A percentile compares a stretch with the other conserved stretches of the same genome.
Conservation (phyloP, 148 eudicot species). For the Talinum fruticosum region DNA sequence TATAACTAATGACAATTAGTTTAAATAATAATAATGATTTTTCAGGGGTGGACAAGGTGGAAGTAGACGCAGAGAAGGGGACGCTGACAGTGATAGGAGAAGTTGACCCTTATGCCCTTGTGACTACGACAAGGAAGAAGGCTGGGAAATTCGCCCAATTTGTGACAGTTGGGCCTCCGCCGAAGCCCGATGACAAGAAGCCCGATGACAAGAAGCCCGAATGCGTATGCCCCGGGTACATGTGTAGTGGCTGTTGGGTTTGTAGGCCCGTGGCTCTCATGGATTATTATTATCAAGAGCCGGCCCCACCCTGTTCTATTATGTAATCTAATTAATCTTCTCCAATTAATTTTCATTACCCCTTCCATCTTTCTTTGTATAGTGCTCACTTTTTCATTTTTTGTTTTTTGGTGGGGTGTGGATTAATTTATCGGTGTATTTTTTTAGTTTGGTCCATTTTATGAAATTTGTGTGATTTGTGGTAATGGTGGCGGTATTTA, state of each 20-base stretch:
- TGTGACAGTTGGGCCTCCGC: conserved; percentile 54
- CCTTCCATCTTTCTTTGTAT: background rate
- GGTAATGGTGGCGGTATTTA: too few relatives aligned
- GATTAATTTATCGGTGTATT: background rate
- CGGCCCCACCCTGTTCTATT: conserved; percentile 23
- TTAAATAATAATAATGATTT: background rate
- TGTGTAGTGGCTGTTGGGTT: background rate
- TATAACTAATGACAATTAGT: background rate
- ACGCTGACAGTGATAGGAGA: conserved; percentile 49
- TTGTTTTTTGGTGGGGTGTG: background rate
- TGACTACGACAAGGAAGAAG: conserved; percentile 42
- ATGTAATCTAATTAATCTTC: conserved; percentile 16
- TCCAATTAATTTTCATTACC: background rate
- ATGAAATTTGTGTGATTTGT: too few relatives aligned
- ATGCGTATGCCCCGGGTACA: background rate
- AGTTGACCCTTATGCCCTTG: conserved; percentile 59
- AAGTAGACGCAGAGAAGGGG: conserved; percentile 48
- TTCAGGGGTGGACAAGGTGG: conserved; percentile 59
- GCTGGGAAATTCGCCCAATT: conserved; percentile 42
- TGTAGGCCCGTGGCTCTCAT: conserved; percentile 15
- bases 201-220: conserved; percentile 16
- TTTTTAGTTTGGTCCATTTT: too few relatives aligned
- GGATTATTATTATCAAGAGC: conserved; percentile 11
- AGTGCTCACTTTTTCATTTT: background rate
- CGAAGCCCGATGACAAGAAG: conserved; percentile 36